Evolutionary conservation across 805 yeast genomes (phyloP), one percentile per base, ranked within the genome.

Genomic region (Lipomyces sp.): DNA sequence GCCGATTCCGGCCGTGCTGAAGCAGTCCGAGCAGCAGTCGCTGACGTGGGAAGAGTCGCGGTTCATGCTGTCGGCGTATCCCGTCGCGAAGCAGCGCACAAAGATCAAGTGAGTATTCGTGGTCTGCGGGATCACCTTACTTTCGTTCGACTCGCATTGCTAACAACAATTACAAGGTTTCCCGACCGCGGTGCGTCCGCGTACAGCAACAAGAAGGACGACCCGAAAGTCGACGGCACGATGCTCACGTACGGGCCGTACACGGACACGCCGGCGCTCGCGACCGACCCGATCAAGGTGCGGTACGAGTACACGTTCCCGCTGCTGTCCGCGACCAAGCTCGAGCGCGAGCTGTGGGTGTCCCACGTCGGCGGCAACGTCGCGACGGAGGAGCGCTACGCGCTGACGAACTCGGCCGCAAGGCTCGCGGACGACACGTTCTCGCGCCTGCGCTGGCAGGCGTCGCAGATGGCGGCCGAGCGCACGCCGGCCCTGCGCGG

Each of bases 381-480:
- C 52, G 78, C 87, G 66, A 74, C 88, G 55, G 95, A 89, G 65
- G 98, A 93, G 65, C 81, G 83, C 64, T 90, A 88, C 66, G 91
- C 88, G 70, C 61, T 89, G 32, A 74, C 81, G 44, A 89, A 93
- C 64, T 74, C 72, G 38, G 97, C 84, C 28, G 95, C 95, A 2
- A 71, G 73, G 55, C 74, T 93, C 60, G 69, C 73, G 45, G 63
- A 57, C 18, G 63, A 57, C 18, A 62, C 73, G 4, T 93, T 88
- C 67, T 81, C 91, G 22, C 80, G 98, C 66, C 76, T 81, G 4
- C 87, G 87, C 43, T 88, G 82, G 79, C 77, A 82, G 79, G 72
- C 73, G 55, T 79, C 81, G 21, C 77, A 77, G 56, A 52, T 55
- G 23, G 71, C 74, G 48, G 76, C 74, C 28, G 63, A 72, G 57